Evolutionary conservation across 495 filamentous ascomycete genomes (phyloP), one percentile per base, ranked within the genome.

Genomic region (Lichenothelia convexa): DNA sequence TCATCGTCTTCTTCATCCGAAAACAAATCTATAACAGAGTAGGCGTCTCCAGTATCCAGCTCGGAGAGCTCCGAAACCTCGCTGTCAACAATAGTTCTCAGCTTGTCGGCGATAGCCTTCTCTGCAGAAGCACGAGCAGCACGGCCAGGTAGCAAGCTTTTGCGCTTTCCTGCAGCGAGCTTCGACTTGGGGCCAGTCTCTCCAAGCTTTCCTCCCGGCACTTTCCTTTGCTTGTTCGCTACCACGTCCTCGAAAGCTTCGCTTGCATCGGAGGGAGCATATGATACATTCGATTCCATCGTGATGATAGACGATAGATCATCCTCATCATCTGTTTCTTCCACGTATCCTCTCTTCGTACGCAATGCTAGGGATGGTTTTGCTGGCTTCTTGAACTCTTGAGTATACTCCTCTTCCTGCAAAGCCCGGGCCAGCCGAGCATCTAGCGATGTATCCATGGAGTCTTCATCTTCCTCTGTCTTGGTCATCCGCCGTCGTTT

Each of bases 361-460:
- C 3, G 31, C 9, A 18, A 33, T 46, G 24, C 9, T 11, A 38
- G 51, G 30, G 19, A 46, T 45, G 32, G 45, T 39, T 46, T 50
- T 20, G 36, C 45, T 17, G 43, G 33, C 40, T 57, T 61, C 2
- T 32, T 38, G 42, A 38, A 45, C 36, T 39, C 35, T 8, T 41
- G 33, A 13, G 54, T 49, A 43, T 78, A 74, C 47, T 81, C 78
- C 40, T 73, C 63, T 27, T 67, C 55, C 46, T 83, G 78, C 26
- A 81, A 57, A 20, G 48, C 59, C 37, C 56, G 58, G 4, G 77
- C 76, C 17, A 81, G 45, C 24, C 62, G 61, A 13, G 61, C 65
- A 54, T 79, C 74, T 0, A 16, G 32, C 26, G 45, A 45, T 18
- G 62, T 64, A 21, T 63, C 48, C 5, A 53, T 45, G 32, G 58